A percentile compares a stretch with the other conserved stretches of the same genome.
phyloP scores from a whole-genome alignment of 2,329 filamentous ascomycete genomes.

The Calonectria pseudoturangicola region DNA sequence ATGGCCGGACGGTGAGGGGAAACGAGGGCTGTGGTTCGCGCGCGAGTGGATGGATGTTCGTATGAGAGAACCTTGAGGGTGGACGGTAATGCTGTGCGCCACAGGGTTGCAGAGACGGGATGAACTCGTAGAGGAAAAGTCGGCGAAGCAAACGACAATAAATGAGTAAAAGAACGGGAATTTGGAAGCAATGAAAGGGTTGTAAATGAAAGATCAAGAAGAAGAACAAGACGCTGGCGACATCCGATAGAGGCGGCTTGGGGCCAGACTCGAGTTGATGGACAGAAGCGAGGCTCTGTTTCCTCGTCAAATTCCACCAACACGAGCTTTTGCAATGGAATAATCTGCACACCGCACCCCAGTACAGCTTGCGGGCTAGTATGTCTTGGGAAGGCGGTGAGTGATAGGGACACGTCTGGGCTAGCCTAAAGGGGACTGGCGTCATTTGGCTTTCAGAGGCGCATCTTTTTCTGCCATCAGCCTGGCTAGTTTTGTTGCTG shows the following conservation, averaged over 20 bases:
- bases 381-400: slow-evolving; percentile 39
- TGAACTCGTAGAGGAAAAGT: slow-evolving; percentile 30
- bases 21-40: slow-evolving; percentile 13
- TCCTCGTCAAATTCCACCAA: slow-evolving; percentile 31
- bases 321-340: slow-evolving; percentile 36
- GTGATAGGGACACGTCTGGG: neutral
- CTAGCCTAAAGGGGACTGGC: slow-evolving; percentile 31
- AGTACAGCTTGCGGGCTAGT: slow-evolving; percentile 22
- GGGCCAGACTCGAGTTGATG: slow-evolving; percentile 15
- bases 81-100: slow-evolving; percentile 31
- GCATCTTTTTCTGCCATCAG: slow-evolving; percentile 52
- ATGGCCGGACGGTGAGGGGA: slow-evolving; percentile 23
- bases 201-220: slow-evolving; percentile 29
- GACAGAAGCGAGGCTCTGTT: slow-evolving; percentile 13
- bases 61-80: slow-evolving; percentile 36
- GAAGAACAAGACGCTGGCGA: slow-evolving; percentile 33
- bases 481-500: slow-evolving; percentile 33
- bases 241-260: slow-evolving; percentile 7
- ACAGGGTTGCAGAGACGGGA: slow-evolving; percentile 29
- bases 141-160: slow-evolving; percentile 16
- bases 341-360: slow-evolving; percentile 33
- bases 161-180: neutral
- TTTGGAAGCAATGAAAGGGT: neutral
- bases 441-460: neutral
- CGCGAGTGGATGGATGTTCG: slow-evolving; percentile 18